Evolutionary conservation across 768 basidiomycete species (phyloP).

Genomic region (Tricholoma hemisulphureum): DNA sequence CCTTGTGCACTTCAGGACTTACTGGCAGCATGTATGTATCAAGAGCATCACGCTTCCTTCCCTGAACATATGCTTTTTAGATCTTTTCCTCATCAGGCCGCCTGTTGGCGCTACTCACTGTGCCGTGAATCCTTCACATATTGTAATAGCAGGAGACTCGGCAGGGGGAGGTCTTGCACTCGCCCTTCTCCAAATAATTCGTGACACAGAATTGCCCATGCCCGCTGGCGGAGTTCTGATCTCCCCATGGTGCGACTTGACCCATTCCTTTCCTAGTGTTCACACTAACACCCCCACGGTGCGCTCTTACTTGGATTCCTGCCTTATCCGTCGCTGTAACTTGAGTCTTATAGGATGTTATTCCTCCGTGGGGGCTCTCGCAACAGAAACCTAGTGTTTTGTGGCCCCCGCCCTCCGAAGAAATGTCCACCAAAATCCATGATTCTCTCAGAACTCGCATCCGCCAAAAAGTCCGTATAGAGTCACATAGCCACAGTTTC

Average conservation of each 20-base stretch:
- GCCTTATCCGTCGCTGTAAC: neutral
- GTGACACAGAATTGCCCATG: constrained; percentile 76
- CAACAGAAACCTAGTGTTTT: constrained; percentile 75
- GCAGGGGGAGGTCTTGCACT: constrained; percentile 89
- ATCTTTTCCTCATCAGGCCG: constrained; percentile 87
- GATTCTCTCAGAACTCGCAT: constrained; percentile 59
- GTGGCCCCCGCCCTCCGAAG: constrained; percentile 76
- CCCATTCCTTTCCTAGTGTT: constrained; percentile 91
- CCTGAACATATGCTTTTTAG: constrained; percentile 34
- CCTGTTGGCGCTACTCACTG: constrained; percentile 75
- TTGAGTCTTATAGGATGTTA: constrained; percentile 58
- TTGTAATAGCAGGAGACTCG: constrained; percentile 88
- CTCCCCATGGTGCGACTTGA: constrained; percentile 91
- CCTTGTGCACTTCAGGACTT: constrained; percentile 90
- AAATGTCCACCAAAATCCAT: constrained; percentile 56
- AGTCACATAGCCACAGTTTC: constrained; percentile 20
- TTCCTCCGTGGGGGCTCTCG: constrained; percentile 73
- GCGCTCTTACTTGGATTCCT: constrained; percentile 23
- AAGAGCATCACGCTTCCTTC: neutral
- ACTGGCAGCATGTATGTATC: constrained; percentile 73
- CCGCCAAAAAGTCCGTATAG: constrained; percentile 49
- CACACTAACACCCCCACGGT: constrained; percentile 83
- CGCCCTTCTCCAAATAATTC: constrained; percentile 81
- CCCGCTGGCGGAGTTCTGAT: constrained; percentile 90
- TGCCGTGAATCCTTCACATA: constrained; percentile 76